Evolutionary conservation across 768 basidiomycete genomes (phyloP), one percentile per base, ranked within the genome.

Genomic region (Exidia glandulosa): DNA sequence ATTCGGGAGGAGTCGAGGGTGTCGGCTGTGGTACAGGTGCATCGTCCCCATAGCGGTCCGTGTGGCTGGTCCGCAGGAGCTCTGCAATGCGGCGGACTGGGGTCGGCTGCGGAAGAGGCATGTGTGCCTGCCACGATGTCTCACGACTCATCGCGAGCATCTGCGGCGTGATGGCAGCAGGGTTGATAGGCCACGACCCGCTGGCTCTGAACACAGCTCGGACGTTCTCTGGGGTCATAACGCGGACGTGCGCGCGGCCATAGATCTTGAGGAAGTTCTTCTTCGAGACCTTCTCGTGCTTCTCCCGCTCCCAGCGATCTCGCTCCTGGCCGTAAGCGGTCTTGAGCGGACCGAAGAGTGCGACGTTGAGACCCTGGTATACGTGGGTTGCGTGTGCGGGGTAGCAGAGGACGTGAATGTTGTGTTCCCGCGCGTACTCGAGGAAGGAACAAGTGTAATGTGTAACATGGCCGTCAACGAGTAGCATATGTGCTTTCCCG

Each of bases 381-480:
- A 76, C 61, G 62, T 81, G 80, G 0, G 75, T 79, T 3, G 64
- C 58, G 62, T 81, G 77, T 23, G 78, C 63, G 19, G 75, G 79
- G 66, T 79, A 80, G 60, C 75, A 77, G 0, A 80, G 61, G 3
- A 80, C 64, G 27, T 70, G 60, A 16, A 81, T 79, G 2, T 70
- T 65, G 61, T 77, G 59, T 0, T 64, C 52, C 2, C 64, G 57
- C 0, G 75, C 75, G 65, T 75, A 75, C 13, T 69, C 59, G 19
- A 81, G 72, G 59, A 80, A 76, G 3, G 58, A 67, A 2, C 59
- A 55, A 3, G 72, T 73, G 58, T 72, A 76, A 59, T 81, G 79
- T 0, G 75, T 79, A 52, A 67, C 72, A 58, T 81, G 79, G 0
- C 80, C 75, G 69, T 81, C 76, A 13, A 81, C 70, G 13, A 76